These are phyloP conservation scores for Liquidambar formosana DNA, from an alignment of 164 flowering plant species.

Conservation along the genomic window DNA sequence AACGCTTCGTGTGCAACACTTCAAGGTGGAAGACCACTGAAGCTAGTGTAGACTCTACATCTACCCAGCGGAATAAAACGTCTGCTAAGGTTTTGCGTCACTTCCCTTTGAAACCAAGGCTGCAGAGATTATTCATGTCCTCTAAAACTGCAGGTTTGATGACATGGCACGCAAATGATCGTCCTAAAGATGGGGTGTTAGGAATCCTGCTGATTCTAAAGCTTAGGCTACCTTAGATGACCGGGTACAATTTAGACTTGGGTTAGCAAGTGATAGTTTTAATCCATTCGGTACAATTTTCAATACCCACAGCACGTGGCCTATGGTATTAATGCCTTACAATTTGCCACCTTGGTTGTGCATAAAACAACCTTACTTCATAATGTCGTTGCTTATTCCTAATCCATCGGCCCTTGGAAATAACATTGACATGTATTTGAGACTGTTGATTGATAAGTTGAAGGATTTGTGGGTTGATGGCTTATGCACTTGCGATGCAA, in stretches of 20 bases:
- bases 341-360: background rate
- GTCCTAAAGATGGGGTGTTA: too few relatives aligned
- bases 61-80: too few relatives aligned
- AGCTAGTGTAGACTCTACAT: too few relatives aligned
- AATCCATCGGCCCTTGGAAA: background rate
- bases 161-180: too few relatives aligned
- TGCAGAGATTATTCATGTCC: too few relatives aligned
- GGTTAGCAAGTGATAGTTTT: background rate
- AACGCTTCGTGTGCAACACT: too few relatives aligned
- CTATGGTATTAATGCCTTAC: background rate
- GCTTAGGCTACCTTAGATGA: too few relatives aligned
- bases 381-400: background rate
- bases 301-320: background rate
- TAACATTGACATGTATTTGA: background rate
- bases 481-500: background rate
- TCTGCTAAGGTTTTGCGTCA: too few relatives aligned
- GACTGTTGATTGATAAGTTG: background rate
- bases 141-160: too few relatives aligned
- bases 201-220: too few relatives aligned
- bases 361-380: background rate
- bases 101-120: too few relatives aligned
- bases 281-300: background rate
- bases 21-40: too few relatives aligned
- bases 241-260: background rate
- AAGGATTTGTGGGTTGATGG: background rate